Evolutionary conservation across 169 alveolate genomes (phyloP).

Genomic region (Theileria equi): DNA sequence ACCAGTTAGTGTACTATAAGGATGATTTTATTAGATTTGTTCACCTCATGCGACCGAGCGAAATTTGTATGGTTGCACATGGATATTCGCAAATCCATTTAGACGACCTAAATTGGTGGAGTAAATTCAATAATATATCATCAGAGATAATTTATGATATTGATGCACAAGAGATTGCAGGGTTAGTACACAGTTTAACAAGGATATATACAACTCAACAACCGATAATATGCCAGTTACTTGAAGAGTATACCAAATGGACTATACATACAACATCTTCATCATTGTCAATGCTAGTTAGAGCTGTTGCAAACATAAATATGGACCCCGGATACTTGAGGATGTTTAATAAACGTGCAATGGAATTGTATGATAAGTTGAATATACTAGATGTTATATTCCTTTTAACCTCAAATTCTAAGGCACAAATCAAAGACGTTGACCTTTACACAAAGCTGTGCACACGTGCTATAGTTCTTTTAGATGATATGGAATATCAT

Average conservation of each 20-base stretch:
- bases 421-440: slow-evolving; percentile 30
- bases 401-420: slow-evolving; percentile 47
- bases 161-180: slow-evolving; percentile 65
- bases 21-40: slow-evolving; percentile 50
- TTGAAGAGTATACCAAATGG: slow-evolving; percentile 49
- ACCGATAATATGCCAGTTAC: slow-evolving; percentile 15
- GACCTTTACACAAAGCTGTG: slow-evolving; percentile 38
- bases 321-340: slow-evolving; percentile 8
- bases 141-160: slow-evolving; percentile 38
- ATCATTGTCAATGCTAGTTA: slow-evolving; percentile 46
- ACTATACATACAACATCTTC: slow-evolving; percentile 27
- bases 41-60: slow-evolving; percentile 54
- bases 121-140: slow-evolving; percentile 27
- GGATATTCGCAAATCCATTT: slow-evolving; percentile 47
- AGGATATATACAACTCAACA: slow-evolving; percentile 17
- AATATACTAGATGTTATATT: slow-evolving; percentile 54
- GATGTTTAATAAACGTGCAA: slow-evolving; percentile 31
- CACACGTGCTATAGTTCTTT: slow-evolving; percentile 15
- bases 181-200: slow-evolving; percentile 35
- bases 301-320: slow-evolving; percentile 40
- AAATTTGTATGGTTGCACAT: slow-evolving; percentile 61
- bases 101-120: slow-evolving; percentile 58
- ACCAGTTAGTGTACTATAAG: slow-evolving; percentile 27
- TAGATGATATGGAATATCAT: slow-evolving; percentile 49
- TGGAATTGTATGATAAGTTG: slow-evolving; percentile 34